These are phyloP conservation scores for Colletotrichum brevisporum DNA, from an alignment of 2,329 filamentous ascomycete species.

Conservation along the genomic window DNA sequence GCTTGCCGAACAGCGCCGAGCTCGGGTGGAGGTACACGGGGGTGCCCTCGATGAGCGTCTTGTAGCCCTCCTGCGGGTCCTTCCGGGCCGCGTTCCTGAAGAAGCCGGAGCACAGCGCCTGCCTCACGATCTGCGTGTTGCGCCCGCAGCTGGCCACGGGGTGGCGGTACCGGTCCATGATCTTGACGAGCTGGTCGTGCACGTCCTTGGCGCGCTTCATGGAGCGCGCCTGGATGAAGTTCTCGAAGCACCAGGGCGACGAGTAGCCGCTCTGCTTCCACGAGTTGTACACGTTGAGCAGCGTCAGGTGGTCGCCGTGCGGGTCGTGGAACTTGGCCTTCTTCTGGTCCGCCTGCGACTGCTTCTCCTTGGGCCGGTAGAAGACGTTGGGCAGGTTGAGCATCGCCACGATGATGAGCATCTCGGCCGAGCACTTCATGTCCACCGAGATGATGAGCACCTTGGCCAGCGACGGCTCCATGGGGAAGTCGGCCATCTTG, in stretches of 20 bases:
- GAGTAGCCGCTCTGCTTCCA: conserved; percentile 91
- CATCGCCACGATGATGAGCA: conserved; percentile 96
- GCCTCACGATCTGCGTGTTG: conserved; percentile 87
- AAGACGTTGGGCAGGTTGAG: conserved; percentile 89
- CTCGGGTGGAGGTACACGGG: conserved; percentile 95
- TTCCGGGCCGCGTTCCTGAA: conserved; percentile 97
- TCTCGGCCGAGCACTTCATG: conserved; percentile 90
- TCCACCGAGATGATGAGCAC: conserved; percentile 90
- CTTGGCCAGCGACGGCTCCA: conserved; percentile 94
- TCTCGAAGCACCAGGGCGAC: conserved; percentile 95
- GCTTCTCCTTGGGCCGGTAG: conserved; percentile 97
- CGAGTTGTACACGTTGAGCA: conserved; percentile 97
- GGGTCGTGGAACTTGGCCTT: conserved; percentile 98
- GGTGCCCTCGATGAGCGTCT: conserved; percentile 95
- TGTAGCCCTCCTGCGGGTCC: conserved; percentile 96
- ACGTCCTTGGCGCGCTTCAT: conserved; percentile 95
- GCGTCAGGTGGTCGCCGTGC: conserved; percentile 91
- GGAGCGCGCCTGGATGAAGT: conserved; percentile 93
- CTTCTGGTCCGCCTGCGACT: conserved; percentile 95
- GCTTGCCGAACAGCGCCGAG: conserved; percentile 93
- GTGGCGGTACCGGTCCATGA: conserved; percentile 93
- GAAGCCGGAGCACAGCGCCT: conserved; percentile 92
- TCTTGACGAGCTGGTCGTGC: conserved; percentile 89
- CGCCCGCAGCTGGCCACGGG: conserved; percentile 86
- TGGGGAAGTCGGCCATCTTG: conserved; percentile 99